Percentiles rank a stretch among this genome's conserved stretches.
phyloP scores from a whole-genome alignment of 2,329 filamentous ascomycete species.

The Fusarium piperis region DNA sequence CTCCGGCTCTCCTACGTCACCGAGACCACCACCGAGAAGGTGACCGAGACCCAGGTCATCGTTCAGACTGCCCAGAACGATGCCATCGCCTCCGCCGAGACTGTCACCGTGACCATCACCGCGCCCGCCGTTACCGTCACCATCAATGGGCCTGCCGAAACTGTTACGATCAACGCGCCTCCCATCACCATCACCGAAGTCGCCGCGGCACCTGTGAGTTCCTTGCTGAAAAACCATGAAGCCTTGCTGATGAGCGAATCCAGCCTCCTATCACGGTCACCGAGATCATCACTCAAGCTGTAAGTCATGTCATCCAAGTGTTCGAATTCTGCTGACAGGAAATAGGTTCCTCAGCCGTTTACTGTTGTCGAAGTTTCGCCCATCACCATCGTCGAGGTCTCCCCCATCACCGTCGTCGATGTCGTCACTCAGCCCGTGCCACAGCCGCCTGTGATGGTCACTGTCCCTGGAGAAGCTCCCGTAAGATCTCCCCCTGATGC shows the following conservation, averaged over 20 bases:
- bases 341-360: constrained; percentile 12
- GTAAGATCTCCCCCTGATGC: constrained; percentile 8
- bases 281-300: constrained; percentile 14
- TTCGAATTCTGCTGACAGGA: not conserved
- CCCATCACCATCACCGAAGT: constrained; percentile 22
- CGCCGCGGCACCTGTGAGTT: constrained; percentile 29
- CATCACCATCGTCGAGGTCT: constrained; percentile 20
- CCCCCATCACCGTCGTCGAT: not conserved
- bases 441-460: constrained; percentile 1
- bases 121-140: constrained; percentile 13
- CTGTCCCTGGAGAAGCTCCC: constrained; percentile 27
- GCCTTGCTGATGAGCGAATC: not conserved
- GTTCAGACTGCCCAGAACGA: constrained; percentile 17
- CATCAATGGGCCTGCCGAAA: not conserved
- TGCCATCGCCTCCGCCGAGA: constrained; percentile 3
- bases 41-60: constrained; percentile 29
- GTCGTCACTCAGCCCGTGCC: not conserved
- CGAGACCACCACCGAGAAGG: constrained; percentile 34
- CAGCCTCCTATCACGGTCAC: constrained; percentile 28
- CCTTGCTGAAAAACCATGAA: accelerated
- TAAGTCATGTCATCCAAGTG: not conserved
- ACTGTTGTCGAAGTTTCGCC: constrained; percentile 28
- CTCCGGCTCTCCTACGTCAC: constrained; percentile 39
- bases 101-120: constrained; percentile 34
- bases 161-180: constrained; percentile 29